A percentile compares a stretch with the other conserved stretches of the same genome.
These are phyloP conservation scores for Malassezia brasiliensis DNA, from an alignment of 1,284 basidiomycete genomes.

Conservation along the genomic window DNA sequence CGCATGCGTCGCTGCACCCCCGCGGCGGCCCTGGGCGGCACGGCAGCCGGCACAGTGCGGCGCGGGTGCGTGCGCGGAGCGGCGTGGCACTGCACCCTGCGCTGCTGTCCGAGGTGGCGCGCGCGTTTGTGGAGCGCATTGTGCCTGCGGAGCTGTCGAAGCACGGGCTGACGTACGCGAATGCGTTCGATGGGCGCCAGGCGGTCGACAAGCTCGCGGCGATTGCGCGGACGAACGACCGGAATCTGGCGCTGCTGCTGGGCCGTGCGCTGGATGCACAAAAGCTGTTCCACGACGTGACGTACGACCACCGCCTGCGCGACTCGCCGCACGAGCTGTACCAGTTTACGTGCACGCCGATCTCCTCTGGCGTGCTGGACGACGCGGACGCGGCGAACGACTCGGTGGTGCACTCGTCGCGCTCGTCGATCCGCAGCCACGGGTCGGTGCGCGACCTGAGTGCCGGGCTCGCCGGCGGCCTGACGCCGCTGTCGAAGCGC, in stretches of 20 bases:
- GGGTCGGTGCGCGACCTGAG: not conserved
- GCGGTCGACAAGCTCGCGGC: constrained; percentile 93
- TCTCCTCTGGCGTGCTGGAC: not conserved
- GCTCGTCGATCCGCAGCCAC: not conserved
- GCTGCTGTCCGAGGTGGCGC: constrained; percentile 82
- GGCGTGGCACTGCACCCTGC: constrained; percentile 65
- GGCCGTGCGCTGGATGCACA: constrained; percentile 92
- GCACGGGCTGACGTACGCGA: constrained; percentile 89
- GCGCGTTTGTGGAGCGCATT: constrained; percentile 79
- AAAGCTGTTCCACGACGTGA: constrained; percentile 99
- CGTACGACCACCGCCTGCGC: constrained; percentile 88
- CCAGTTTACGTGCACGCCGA: constrained; percentile 58
- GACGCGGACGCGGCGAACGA: not conserved
- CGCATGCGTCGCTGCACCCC: not conserved
- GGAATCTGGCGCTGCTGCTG: constrained; percentile 84
- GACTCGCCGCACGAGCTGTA: constrained; percentile 85
- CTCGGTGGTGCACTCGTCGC: not conserved
- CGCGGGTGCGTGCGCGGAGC: constrained; percentile 46
- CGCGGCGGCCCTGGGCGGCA: not conserved
- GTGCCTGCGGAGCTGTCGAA: constrained; percentile 69
- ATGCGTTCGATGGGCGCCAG: constrained; percentile 89
- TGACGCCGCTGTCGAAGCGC: constrained; percentile 20
- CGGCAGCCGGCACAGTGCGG: too few species aligned
- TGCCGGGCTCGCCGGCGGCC: not conserved
- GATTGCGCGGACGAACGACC: constrained; percentile 95